These are phyloP conservation scores for Macroventuria anomochaeta DNA, from an alignment of 2,329 filamentous ascomycete species.

Conservation along the genomic window DNA sequence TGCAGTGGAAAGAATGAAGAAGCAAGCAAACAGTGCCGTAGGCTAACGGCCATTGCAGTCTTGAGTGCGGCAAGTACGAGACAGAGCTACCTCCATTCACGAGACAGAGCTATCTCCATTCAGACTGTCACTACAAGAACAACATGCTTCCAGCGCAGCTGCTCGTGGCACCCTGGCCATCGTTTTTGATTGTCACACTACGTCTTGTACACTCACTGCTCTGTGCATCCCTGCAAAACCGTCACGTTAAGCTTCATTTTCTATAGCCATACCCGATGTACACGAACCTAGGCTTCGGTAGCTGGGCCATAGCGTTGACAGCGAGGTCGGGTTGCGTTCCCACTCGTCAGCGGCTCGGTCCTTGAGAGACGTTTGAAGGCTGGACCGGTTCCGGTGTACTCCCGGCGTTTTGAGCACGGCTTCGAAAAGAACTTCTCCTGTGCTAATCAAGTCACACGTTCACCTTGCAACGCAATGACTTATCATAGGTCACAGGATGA, in stretches of 20 bases:
- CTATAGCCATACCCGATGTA: constrained; percentile 11
- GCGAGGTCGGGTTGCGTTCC: constrained; percentile 15
- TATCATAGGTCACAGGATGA: not conserved
- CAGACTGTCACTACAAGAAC: not conserved
- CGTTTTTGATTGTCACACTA: constrained; percentile 9
- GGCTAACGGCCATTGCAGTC: not conserved
- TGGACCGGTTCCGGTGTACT: constrained; percentile 1
- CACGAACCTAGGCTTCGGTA: constrained; percentile 13
- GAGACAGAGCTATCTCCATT: not conserved
- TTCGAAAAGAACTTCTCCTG: constrained; percentile 4
- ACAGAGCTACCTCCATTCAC: not conserved
- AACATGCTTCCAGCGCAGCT: not conserved
- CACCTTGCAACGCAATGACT: not conserved
- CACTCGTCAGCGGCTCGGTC: constrained; percentile 20
- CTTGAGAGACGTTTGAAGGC: constrained; percentile 12
- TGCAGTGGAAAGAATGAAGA: not conserved
- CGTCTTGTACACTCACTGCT: constrained; percentile 9
- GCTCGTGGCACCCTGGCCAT: not conserved
- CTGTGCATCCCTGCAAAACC: constrained; percentile 14
- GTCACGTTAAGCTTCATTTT: constrained; percentile 5
- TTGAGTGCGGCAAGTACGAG: not conserved
- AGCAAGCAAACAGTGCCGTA: not conserved
- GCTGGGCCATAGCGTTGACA: constrained; percentile 11
- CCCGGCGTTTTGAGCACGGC: constrained; percentile 5
- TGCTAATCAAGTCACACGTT: not conserved